phyloP scores from a whole-genome alignment of 106 monocot species.

The Allium cepa region DNA sequence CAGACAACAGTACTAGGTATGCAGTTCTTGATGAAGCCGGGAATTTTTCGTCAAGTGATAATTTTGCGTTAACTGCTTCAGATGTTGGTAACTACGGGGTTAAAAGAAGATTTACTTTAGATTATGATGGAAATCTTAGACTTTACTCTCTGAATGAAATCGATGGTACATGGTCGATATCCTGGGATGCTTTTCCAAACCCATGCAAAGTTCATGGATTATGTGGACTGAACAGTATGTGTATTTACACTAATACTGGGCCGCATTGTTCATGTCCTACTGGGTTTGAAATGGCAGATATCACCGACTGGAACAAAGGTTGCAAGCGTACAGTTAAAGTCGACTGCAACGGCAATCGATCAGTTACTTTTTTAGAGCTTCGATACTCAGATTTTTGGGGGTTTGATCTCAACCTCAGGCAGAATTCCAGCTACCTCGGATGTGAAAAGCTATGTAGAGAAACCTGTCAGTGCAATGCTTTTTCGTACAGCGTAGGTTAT shows the following conservation, averaged over 20 bases:
- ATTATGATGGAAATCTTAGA: slow-evolving; percentile 55
- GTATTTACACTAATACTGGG: slow-evolving; percentile 13
- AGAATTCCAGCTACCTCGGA: neutral
- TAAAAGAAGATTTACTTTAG: slow-evolving; percentile 38
- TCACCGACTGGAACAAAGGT: slow-evolving; percentile 45
- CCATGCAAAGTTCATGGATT: slow-evolving; percentile 35
- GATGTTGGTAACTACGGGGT: slow-evolving; percentile 16
- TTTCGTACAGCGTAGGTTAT: slow-evolving; percentile 19
- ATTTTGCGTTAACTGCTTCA: slow-evolving; percentile 14
- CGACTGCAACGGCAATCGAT: slow-evolving; percentile 4
- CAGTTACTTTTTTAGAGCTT: slow-evolving; percentile 17
- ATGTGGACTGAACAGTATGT: slow-evolving; percentile 55
- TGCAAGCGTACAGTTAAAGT: slow-evolving; percentile 30
- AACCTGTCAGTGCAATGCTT: slow-evolving; percentile 22
- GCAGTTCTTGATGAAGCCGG: slow-evolving; percentile 38
- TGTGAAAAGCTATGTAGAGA: slow-evolving; percentile 32
- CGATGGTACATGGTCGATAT: slow-evolving; percentile 22
- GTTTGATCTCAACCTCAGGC: slow-evolving; percentile 25
- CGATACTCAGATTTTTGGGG: slow-evolving; percentile 37
- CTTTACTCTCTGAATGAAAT: slow-evolving; percentile 33
- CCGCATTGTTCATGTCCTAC: slow-evolving; percentile 37
- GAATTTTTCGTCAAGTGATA: slow-evolving; percentile 19
- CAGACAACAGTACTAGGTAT: slow-evolving; percentile 36
- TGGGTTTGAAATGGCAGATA: slow-evolving; percentile 27
- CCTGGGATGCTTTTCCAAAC: slow-evolving; percentile 25